Evolutionary conservation across 164 flowering plant genomes (phyloP).

Genomic region (Euptelea pleiosperma): DNA sequence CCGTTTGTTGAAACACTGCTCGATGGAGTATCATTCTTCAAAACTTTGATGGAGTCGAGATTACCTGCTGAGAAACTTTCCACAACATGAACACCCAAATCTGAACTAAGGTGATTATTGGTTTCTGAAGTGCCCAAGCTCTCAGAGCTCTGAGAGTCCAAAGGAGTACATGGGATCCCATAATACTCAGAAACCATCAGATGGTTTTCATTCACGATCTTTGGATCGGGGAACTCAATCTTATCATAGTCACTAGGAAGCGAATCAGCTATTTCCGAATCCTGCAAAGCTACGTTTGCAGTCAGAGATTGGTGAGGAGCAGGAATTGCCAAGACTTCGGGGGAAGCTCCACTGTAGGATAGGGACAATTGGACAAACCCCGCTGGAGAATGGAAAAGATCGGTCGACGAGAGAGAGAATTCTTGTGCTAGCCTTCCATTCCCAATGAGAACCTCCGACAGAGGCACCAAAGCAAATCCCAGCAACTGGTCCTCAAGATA

Average conservation of each 20-base stretch:
- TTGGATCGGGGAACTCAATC: constrained; percentile 92
- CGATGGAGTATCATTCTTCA: constrained; percentile 49
- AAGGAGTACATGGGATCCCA: constrained; percentile 34
- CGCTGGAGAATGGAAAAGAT: constrained; percentile 92
- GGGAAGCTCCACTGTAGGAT: constrained; percentile 55
- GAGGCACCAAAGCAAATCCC: constrained; percentile 84
- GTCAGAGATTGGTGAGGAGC: constrained; percentile 18
- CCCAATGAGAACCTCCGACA: constrained; percentile 57
- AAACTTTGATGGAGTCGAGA: constrained; percentile 28
- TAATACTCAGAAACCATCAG: constrained; percentile 85
- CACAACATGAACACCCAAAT: constrained; percentile 28
- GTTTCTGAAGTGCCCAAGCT: constrained; percentile 42
- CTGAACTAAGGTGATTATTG: constrained; percentile 36
- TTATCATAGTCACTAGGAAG: constrained; percentile 44
- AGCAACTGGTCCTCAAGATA: constrained; percentile 90
- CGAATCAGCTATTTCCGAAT: constrained; percentile 33
- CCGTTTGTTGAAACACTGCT: constrained; percentile 66
- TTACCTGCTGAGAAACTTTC: constrained; percentile 37
- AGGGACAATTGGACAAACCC: constrained; percentile 81
- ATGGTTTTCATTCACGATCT: constrained; percentile 68
- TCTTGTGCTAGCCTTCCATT: constrained; percentile 71
- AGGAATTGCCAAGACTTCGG: constrained; percentile 71
- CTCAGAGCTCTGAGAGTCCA: constrained; percentile 55
- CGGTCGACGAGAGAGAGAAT: constrained; percentile 83
- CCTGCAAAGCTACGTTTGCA: constrained; percentile 26